These are phyloP conservation scores for Xylariaceae sp. DNA, from an alignment of 2,329 filamentous ascomycete genomes.

Conservation along the genomic window DNA sequence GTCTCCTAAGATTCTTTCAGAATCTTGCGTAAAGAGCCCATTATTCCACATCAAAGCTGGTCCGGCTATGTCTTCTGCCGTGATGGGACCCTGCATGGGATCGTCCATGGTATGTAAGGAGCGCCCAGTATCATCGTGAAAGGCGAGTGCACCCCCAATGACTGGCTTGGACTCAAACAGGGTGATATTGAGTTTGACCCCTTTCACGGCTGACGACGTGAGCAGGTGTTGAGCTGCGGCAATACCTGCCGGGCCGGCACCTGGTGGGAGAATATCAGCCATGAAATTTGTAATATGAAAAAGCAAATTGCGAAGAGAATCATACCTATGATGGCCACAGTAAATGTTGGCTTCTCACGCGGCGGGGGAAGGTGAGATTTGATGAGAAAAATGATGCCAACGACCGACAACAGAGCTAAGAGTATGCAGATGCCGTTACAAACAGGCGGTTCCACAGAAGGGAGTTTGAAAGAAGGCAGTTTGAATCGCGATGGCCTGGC, in stretches of 20 bases:
- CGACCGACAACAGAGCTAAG: neutral
- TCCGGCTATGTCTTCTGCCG: slow-evolving; percentile 26
- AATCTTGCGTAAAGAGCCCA: slow-evolving; percentile 23
- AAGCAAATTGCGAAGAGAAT: neutral
- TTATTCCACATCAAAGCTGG: slow-evolving; percentile 23
- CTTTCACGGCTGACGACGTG: slow-evolving; percentile 1
- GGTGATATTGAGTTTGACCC: slow-evolving; percentile 21
- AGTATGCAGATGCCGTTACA: neutral
- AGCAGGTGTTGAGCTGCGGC: slow-evolving; percentile 24
- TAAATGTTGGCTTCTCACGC: slow-evolving; percentile 10
- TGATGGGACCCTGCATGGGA: slow-evolving; percentile 20
- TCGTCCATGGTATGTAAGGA: slow-evolving; percentile 23
- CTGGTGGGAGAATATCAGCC: slow-evolving; percentile 10
- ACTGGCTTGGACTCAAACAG: slow-evolving; percentile 22
- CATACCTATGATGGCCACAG: slow-evolving; percentile 27
- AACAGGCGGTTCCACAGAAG: no score
- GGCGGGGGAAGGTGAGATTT: no score
- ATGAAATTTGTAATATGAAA: neutral
- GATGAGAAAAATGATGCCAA: neutral
- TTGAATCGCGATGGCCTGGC: no score
- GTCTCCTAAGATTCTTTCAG: slow-evolving; percentile 19
- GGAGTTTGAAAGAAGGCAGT: no score
- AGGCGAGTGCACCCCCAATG: slow-evolving; percentile 23
- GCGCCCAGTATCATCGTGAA: slow-evolving; percentile 15
- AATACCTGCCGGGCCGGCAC: slow-evolving; percentile 28